phyloP scores from a whole-genome alignment of 2,329 filamentous ascomycete species.

The Lachnellula cervina region DNA sequence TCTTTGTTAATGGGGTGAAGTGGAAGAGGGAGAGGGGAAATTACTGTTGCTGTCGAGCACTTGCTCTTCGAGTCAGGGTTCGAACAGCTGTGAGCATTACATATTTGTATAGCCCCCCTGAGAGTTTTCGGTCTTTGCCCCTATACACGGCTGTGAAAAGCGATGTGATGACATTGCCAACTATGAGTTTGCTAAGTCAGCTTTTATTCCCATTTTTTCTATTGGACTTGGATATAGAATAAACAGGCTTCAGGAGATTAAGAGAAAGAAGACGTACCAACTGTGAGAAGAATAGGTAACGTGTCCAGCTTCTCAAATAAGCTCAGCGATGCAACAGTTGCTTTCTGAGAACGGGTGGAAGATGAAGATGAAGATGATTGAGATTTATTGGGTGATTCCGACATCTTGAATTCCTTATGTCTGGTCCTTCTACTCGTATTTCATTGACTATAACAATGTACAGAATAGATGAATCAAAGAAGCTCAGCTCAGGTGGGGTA shows the following conservation, averaged over 20 bases:
- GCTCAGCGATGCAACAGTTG: slow-evolving; percentile 9
- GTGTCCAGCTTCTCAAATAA: slow-evolving; percentile 24
- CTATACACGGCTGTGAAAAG: slow-evolving; percentile 17
- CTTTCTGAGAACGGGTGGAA: slow-evolving; percentile 18
- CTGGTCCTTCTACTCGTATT: no score
- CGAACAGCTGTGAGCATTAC: slow-evolving; percentile 18
- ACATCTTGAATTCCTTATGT: neutral
- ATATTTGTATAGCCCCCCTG: slow-evolving; percentile 17
- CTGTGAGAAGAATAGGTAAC: slow-evolving; percentile 10
- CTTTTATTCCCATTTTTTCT: no score
- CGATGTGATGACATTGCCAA: slow-evolving; percentile 13
- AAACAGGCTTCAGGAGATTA: neutral
- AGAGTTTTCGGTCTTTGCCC: slow-evolving; percentile 8
- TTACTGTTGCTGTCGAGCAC: slow-evolving; percentile 21
- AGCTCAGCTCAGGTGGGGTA: no score
- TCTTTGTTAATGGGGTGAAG: neutral
- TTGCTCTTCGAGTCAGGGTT: slow-evolving; percentile 11
- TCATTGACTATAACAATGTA: no score
- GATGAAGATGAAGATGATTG: slow-evolving; percentile 21
- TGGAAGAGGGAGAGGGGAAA: neutral
- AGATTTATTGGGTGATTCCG: neutral
- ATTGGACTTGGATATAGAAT: neutral
- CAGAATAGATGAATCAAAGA: no score
- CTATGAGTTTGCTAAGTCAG: slow-evolving; percentile 4
- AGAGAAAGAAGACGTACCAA: slow-evolving; percentile 12